Evolutionary conservation across 371 early-diverging fungal species (phyloP), one percentile per base, ranked within the genome.

Genomic region (Rhizopus sp.): DNA sequence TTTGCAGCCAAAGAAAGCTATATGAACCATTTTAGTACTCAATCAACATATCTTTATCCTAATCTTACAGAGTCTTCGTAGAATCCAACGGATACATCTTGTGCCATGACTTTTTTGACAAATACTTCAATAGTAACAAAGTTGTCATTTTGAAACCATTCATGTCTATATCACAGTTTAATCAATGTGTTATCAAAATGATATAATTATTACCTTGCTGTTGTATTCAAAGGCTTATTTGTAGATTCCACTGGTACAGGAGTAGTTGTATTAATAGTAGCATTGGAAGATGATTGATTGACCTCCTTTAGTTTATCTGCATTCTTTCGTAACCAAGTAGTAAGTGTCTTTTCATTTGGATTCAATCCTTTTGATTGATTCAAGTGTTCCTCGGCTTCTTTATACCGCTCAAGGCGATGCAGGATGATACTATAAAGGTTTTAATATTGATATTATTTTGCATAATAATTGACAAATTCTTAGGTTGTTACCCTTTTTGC

Each of bases 71-170:
- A 63, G 7, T 69, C 76, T 5, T 77, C 75, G 3, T 75, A 68
- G 62, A 95, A 84, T 38, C 84, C 83, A 51, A 97, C 60, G 23
- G 75, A 50, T 2, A 93, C 88, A n/a, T 75, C 63, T 3, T 86
- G 86, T 51, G 81, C 70, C 61, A 87, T 83, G 40, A 88, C 81
- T n/a, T 91, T 89, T 77, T 95, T 96, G 71, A 92, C 84, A 64
- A 95, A 96, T 17, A 98, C 79, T 58, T 90, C 86, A 39, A 98
- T 77, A 7, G 88, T 93, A 41, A 98, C 89, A 66, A 77, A 86
- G 54, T 80, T 71, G 63, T 96, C 97, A 61, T 88, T 97, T 77
- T 98, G 98, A 76, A 93, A 96, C 96, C 96, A 97, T 71, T 97
- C 97, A 64, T 96, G 94, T 68, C 96, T 90, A 70, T 9, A 12